Percentiles rank a stretch among this genome's conserved stretches.
Evolutionary conservation across 1,284 basidiomycete genomes (phyloP).

Genomic region (Inonotus obliquus): DNA sequence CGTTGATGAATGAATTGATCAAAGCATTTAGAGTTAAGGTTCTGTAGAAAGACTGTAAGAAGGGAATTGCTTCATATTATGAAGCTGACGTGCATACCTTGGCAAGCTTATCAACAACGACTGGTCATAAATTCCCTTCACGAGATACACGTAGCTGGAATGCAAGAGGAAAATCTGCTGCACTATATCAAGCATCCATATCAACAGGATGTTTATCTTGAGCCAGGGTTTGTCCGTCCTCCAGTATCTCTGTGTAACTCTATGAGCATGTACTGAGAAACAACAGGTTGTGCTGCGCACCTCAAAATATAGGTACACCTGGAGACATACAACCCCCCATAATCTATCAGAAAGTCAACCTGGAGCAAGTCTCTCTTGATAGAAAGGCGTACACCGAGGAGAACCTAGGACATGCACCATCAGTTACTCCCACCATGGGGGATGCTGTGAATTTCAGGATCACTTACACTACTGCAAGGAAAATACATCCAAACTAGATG

Average conservation of each 20-base stretch:
- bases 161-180: background rate
- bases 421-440: background rate
- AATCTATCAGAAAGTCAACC: background rate
- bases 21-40: background rate
- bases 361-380: too few species aligned
- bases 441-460: background rate
- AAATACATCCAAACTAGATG: background rate
- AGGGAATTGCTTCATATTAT: background rate
- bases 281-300: background rate
- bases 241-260: background rate
- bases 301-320: slow-evolving; percentile 11
- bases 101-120: background rate
- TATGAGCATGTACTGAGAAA: background rate
- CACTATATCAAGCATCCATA: background rate
- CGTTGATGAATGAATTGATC: background rate
- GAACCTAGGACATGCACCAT: background rate
- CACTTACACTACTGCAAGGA: background rate
- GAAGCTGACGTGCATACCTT: background rate
- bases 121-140: slow-evolving; percentile 6
- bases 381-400: background rate
- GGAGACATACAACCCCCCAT: slow-evolving; percentile 11
- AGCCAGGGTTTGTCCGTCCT: background rate
- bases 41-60: background rate
- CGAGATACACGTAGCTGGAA: slow-evolving; percentile 4
- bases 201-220: background rate